These are phyloP conservation scores for Tausonia pullulans DNA, from an alignment of 1,284 basidiomycete genomes.

Conservation along the genomic window DNA sequence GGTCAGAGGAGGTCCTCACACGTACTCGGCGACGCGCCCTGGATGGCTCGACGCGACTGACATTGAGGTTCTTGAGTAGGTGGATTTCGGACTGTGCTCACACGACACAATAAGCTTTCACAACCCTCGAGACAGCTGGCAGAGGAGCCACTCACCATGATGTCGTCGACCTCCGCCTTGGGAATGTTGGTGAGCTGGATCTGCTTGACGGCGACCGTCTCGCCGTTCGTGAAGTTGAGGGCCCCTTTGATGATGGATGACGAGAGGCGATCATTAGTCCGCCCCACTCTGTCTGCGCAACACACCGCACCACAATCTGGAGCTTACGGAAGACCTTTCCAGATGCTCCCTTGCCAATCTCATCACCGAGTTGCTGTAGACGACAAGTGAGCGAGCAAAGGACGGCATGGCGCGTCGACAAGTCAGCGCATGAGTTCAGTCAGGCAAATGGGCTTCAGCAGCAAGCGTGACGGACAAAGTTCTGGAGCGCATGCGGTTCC, in stretches of 20 bases:
- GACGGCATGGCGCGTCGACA: neutral
- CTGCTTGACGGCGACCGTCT: slow-evolving; percentile 92
- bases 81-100: slow-evolving; percentile 81
- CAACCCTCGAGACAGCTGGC: neutral
- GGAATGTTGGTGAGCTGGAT: slow-evolving; percentile 88
- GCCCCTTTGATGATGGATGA: slow-evolving; percentile 39
- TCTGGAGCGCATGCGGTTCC: neutral
- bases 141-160: slow-evolving; percentile 59
- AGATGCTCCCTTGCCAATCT: slow-evolving; percentile 85
- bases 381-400: neutral
- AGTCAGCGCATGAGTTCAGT: neutral
- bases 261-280: neutral
- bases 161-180: slow-evolving; percentile 82
- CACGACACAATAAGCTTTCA: neutral
- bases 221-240: slow-evolving; percentile 90
- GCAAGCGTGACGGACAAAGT: neutral
- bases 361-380: slow-evolving; percentile 82
- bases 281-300: no score
- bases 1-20: neutral
- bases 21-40: no score
- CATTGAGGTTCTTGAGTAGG: slow-evolving; percentile 89
- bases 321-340: slow-evolving; percentile 76
- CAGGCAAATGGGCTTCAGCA: neutral
- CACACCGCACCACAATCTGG: neutral
- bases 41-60: slow-evolving; percentile 31